Evolutionary conservation across 1,139 yeast genomes (phyloP).

Genomic region (Nakaseomyces delphensis): DNA sequence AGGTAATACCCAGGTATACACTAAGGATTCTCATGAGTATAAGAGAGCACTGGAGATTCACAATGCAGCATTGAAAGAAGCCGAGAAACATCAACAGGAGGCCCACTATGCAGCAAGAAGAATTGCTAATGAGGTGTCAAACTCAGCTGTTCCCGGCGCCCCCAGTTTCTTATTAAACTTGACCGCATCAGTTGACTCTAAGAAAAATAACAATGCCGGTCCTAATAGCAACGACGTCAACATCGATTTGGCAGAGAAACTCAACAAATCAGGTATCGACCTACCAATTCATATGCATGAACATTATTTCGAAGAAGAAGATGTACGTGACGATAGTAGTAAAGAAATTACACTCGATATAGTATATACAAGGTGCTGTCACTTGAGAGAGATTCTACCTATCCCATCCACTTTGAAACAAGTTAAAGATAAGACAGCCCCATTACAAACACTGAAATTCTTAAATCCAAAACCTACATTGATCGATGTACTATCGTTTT

Average conservation of each 20-base stretch:
- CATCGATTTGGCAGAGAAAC: conserved; percentile 28
- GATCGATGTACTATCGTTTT: conserved; percentile 78
- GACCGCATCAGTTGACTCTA: background rate
- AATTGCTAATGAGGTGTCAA: conserved; percentile 54
- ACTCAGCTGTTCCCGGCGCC: conserved; percentile 21
- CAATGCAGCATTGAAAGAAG: conserved; percentile 45
- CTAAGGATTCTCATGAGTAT: conserved; percentile 43
- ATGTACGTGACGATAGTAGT: conserved; percentile 14
- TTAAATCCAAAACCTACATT: conserved; percentile 85
- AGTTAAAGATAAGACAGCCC: conserved; percentile 63
- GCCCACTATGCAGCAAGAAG: conserved; percentile 65
- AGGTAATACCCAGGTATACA: conserved; percentile 23
- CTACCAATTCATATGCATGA: conserved; percentile 66
- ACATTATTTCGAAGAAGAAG: conserved; percentile 38
- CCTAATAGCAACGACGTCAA: conserved; percentile 11
- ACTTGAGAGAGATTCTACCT: conserved; percentile 61
- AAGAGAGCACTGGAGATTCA: conserved; percentile 51
- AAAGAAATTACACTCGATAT: conserved; percentile 47
- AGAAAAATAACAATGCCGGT: background rate
- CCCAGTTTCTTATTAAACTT: background rate
- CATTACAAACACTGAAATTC: conserved; percentile 68
- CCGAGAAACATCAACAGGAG: conserved; percentile 64
- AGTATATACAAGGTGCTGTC: conserved; percentile 69
- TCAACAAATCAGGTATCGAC: conserved; percentile 37
- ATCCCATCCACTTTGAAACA: conserved; percentile 72